phyloP scores from a whole-genome alignment of 306 rosid species.

The Vigna hirtella region DNA sequence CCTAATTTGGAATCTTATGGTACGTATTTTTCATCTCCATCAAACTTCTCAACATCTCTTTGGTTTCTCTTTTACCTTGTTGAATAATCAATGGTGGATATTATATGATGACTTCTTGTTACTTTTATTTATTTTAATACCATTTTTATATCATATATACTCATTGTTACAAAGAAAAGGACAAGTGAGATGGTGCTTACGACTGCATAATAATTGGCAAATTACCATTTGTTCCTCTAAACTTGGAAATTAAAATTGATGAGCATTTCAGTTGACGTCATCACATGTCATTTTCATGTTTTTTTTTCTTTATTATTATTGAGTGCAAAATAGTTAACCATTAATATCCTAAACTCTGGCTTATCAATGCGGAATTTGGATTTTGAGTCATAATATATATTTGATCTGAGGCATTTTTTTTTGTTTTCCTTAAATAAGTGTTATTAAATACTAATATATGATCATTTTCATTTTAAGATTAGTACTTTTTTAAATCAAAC shows the following conservation, averaged over 20 bases:
- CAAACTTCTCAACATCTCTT: background rate
- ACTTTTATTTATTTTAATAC: background rate
- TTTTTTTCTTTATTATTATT: background rate
- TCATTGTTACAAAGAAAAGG: background rate
- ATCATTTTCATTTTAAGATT: no score
- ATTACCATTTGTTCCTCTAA: background rate
- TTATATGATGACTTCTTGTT: background rate
- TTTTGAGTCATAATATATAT: background rate
- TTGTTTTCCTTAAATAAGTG: background rate
- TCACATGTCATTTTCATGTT: constrained; percentile 10
- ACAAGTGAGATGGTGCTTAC: background rate
- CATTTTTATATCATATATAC: background rate
- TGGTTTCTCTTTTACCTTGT: background rate
- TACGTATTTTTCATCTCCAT: constrained; percentile 14
- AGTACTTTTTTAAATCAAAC: no score
- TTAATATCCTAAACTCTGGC: no score
- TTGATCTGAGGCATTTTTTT: background rate
- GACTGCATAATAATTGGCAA: background rate
- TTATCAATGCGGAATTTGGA: no score
- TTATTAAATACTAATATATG: no score
- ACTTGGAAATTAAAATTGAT: background rate
- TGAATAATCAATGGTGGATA: background rate
- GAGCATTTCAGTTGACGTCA: background rate
- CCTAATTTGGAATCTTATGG: constrained; percentile 93
- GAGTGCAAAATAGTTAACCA: background rate